Evolutionary conservation across 1,139 yeast genomes (phyloP).

Genomic region (Yamadazyma atlantica): DNA sequence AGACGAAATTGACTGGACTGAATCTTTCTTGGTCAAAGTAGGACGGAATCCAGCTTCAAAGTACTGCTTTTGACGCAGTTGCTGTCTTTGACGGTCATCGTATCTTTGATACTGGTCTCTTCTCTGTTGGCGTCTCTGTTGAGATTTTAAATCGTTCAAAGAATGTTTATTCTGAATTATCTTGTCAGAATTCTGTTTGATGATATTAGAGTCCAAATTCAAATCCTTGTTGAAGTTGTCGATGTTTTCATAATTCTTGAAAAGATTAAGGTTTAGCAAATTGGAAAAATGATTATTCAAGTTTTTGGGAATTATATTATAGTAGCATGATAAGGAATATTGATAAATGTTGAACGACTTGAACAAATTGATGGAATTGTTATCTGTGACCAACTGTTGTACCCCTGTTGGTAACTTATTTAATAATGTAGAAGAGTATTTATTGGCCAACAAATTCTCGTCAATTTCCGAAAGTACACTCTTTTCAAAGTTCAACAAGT

Average conservation of each 20-base stretch:
- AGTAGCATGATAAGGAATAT: conserved; percentile 45
- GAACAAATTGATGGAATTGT: conserved; percentile 33
- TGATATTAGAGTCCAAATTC: conserved; percentile 28
- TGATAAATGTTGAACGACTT: conserved; percentile 37
- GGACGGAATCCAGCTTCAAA: conserved; percentile 8
- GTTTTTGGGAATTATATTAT: conserved; percentile 32
- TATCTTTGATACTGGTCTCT: not conserved
- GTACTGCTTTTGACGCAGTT: conserved; percentile 3
- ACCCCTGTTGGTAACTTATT: conserved; percentile 36
- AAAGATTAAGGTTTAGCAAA: conserved; percentile 36
- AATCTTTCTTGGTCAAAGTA: conserved; percentile 11
- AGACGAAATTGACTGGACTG: conserved; percentile 14
- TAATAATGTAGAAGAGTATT: conserved; percentile 23
- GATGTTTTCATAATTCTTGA: conserved; percentile 40
- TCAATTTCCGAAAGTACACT: conserved; percentile 31
- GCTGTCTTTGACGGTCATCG: not conserved
- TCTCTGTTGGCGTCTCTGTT: conserved; percentile 8
- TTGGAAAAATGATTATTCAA: conserved; percentile 41
- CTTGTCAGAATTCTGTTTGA: conserved; percentile 31
- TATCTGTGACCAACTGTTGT: conserved; percentile 35
- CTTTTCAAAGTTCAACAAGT: conserved; percentile 34
- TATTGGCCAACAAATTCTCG: conserved; percentile 24
- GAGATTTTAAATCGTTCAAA: conserved; percentile 25
- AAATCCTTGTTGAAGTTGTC: conserved; percentile 31
- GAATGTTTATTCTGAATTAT: conserved; percentile 37